Conservation (phyloP, 805 yeast species). For the Blastobotrys chiropterorum region DNA sequence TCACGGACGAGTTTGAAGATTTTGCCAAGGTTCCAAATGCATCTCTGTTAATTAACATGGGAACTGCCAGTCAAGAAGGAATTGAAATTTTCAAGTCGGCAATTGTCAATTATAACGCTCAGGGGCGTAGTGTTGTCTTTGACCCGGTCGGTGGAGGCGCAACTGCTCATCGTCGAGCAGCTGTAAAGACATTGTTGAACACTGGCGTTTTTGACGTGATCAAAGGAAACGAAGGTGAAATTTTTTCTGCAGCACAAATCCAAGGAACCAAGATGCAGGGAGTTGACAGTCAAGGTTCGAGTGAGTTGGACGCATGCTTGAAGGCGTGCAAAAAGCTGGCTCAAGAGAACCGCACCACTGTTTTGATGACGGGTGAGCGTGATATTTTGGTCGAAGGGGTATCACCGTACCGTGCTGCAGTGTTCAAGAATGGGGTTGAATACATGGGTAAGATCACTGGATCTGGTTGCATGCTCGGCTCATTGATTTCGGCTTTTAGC, state of each 20-base stretch:
- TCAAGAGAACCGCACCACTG: slow-evolving; percentile 45
- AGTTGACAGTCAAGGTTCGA: slow-evolving; percentile 46
- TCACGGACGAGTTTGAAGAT: slow-evolving; percentile 58
- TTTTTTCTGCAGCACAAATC: slow-evolving; percentile 50
- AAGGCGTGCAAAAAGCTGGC: slow-evolving; percentile 47
- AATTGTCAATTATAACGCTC: slow-evolving; percentile 48
- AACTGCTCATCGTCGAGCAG: slow-evolving; percentile 46
- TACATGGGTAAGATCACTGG: slow-evolving; percentile 71
- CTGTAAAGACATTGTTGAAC: slow-evolving; percentile 46
- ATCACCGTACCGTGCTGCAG: slow-evolving; percentile 18
- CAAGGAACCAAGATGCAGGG: slow-evolving; percentile 53
- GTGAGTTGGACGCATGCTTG: slow-evolving; percentile 22
- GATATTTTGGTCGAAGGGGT: slow-evolving; percentile 49
- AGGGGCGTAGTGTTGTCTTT: slow-evolving; percentile 58
- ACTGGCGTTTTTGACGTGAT: slow-evolving; percentile 55
- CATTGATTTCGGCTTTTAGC: slow-evolving; percentile 54
- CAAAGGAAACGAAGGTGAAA: slow-evolving; percentile 86
- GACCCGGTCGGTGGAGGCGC: slow-evolving; percentile 97
- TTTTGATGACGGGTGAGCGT: slow-evolving; percentile 62
- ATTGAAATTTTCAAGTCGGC: slow-evolving; percentile 46
- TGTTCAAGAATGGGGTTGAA: slow-evolving; percentile 51
- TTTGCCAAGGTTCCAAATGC: slow-evolving; percentile 50
- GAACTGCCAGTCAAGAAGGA: slow-evolving; percentile 49
- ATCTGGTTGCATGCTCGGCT: slow-evolving; percentile 76
- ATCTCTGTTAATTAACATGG: slow-evolving; percentile 65